Evolutionary conservation across 1,139 yeast species (phyloP).

Genomic region (Scheffersomyces lignicola): DNA sequence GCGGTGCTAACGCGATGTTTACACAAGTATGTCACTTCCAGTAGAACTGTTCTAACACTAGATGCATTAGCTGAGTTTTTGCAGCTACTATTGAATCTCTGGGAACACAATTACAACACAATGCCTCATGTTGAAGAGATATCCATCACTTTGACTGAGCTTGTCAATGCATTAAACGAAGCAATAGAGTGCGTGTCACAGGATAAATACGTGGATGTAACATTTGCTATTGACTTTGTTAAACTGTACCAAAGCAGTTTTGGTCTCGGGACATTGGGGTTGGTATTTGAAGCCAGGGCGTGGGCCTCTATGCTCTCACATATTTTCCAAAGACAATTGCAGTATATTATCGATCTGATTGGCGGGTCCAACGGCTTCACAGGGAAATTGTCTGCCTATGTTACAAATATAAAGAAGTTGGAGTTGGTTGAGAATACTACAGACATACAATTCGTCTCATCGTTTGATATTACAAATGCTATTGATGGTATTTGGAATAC

Average conservation of each 20-base stretch:
- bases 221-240: not conserved
- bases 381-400: not conserved
- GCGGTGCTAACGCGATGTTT: not conserved
- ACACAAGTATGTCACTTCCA: not conserved
- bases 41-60: not conserved
- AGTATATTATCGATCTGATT: not conserved
- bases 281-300: not conserved
- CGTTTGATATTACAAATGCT: no score
- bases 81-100: not conserved
- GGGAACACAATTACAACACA: constrained; percentile 3
- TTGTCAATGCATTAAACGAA: not conserved
- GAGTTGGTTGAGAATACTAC: not conserved
- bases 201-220: not conserved
- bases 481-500: no score
- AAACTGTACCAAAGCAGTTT: not conserved
- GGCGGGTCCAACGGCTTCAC: not conserved
- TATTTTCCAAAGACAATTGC: not conserved
- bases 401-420: constrained; percentile 1
- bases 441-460: no score
- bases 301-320: not conserved
- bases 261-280: not conserved
- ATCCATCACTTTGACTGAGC: not conserved
- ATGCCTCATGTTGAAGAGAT: not conserved
- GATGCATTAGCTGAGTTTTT: not conserved
- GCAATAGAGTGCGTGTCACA: not conserved